Evolutionary conservation across 1,284 basidiomycete species (phyloP).

Genomic region (Flammula alnicola): DNA sequence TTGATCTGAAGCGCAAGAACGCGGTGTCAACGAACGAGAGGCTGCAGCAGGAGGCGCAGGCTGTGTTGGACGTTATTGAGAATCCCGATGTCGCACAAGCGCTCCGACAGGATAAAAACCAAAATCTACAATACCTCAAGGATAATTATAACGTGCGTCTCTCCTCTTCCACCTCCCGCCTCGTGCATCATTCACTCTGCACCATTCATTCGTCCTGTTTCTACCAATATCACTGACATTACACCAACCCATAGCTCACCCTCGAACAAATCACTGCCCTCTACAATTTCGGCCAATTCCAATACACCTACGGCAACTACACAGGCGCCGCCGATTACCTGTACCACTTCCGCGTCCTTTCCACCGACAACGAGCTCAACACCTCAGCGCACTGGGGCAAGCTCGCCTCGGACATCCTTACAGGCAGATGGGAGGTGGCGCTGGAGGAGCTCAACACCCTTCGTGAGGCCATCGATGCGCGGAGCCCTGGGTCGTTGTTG

Average conservation of each 20-base stretch:
- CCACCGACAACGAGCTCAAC: constrained; percentile 90
- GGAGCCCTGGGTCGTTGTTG: constrained; percentile 55
- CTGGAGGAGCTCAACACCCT: constrained; percentile 94
- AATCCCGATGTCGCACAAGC: constrained; percentile 94
- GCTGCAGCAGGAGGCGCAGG: constrained; percentile 88
- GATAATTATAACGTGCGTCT: constrained; percentile 86
- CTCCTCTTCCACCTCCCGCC: too few species aligned
- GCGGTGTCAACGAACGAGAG: constrained; percentile 85
- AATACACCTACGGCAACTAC: constrained; percentile 97
- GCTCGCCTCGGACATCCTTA: constrained; percentile 94
- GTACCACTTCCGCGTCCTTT: constrained; percentile 96
- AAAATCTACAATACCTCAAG: constrained; percentile 93
- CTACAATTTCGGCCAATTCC: constrained; percentile 98
- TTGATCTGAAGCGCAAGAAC: constrained; percentile 78
- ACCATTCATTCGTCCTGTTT: too few species aligned
- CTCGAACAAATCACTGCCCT: constrained; percentile 94
- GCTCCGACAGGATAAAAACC: constrained; percentile 93
- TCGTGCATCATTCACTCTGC: too few species aligned
- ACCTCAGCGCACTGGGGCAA: constrained; percentile 98
- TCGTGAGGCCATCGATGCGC: constrained; percentile 89
- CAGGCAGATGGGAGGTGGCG: constrained; percentile 93
- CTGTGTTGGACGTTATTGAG: constrained; percentile 94
- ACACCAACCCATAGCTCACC: constrained; percentile 89
- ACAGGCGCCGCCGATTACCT: constrained; percentile 96
- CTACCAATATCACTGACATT: too few species aligned